These are phyloP conservation scores for Cercospora brassicicola DNA, from an alignment of 2,329 filamentous ascomycete species.

Conservation along the genomic window DNA sequence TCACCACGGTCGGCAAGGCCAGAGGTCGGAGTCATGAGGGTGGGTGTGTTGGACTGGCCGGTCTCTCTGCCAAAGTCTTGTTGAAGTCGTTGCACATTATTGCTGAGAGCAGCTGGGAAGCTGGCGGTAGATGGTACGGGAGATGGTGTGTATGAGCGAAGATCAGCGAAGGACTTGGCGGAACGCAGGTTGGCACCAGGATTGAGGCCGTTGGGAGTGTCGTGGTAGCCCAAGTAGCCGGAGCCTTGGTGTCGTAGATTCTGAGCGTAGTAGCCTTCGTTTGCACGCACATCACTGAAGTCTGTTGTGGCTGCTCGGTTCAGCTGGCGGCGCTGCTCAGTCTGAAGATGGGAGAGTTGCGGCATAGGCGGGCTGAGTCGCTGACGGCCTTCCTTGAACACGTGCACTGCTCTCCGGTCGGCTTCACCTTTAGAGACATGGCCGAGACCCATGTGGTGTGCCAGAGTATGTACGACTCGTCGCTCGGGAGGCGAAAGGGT, in stretches of 20 bases:
- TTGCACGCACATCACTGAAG: constrained; percentile 79
- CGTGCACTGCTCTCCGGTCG: constrained; percentile 84
- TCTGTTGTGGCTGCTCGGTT: constrained; percentile 97
- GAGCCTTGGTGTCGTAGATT: constrained; percentile 78
- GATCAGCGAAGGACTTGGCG: constrained; percentile 93
- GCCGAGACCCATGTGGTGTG: constrained; percentile 89
- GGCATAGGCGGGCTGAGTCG: constrained; percentile 61
- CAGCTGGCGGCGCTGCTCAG: constrained; percentile 77
- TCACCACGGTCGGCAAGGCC: constrained; percentile 36
- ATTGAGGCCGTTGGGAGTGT: constrained; percentile 64
- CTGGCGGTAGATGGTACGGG: constrained; percentile 86
- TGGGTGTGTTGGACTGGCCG: constrained; percentile 64
- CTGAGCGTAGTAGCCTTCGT: constrained; percentile 71
- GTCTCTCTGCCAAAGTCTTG: constrained; percentile 59
- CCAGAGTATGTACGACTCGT: constrained; percentile 87
- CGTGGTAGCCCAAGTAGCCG: constrained; percentile 75
- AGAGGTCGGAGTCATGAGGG: constrained; percentile 59
- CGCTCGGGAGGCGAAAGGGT: constrained; percentile 80
- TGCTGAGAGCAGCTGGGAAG: constrained; percentile 69
- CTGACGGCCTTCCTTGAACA: constrained; percentile 68
- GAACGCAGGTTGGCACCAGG: constrained; percentile 79
- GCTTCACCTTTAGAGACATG: constrained; percentile 88
- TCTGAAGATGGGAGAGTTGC: constrained; percentile 67
- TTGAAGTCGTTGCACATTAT: constrained; percentile 60
- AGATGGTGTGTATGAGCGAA: constrained; percentile 92